A percentile compares a stretch with the other conserved stretches of the same genome.
Evolutionary conservation across 495 filamentous ascomycete species (phyloP).

Genomic region (Lasiosphaeria hispida): DNA sequence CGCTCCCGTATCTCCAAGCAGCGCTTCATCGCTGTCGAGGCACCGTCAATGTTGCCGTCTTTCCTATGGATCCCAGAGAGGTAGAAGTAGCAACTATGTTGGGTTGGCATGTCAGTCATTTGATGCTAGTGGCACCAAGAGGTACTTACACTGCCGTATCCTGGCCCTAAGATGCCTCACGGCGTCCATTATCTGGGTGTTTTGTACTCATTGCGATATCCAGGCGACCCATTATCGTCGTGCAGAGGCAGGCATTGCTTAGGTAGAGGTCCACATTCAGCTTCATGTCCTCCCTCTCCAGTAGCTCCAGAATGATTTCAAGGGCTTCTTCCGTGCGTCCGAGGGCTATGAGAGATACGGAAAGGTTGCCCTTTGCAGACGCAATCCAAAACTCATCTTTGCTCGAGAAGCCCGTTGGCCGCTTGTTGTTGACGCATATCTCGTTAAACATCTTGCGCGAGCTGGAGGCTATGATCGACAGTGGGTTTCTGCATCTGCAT

Average conservation of each 20-base stretch:
- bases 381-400: not conserved
- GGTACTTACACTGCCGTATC: not conserved
- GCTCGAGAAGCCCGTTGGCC: not conserved
- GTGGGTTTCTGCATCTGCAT: not conserved
- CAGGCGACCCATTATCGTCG: not conserved
- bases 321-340: not conserved
- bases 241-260: not conserved
- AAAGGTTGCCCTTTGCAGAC: not conserved
- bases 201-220: not conserved
- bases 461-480: not conserved
- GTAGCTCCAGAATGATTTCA: not conserved
- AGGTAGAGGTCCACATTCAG: not conserved
- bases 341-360: not conserved
- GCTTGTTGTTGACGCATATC: not conserved
- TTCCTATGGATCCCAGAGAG: not conserved
- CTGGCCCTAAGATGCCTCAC: not conserved
- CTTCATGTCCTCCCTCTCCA: not conserved
- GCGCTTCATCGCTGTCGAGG: not conserved
- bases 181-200: not conserved
- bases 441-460: not conserved
- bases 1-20: not conserved
- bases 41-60: not conserved
- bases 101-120: not conserved
- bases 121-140: not conserved
- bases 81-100: not conserved